Percentiles rank a stretch among this genome's conserved stretches.
These are phyloP conservation scores for Withania somnifera DNA, from an alignment of 305 asterid genomes.

Conservation along the genomic window DNA sequence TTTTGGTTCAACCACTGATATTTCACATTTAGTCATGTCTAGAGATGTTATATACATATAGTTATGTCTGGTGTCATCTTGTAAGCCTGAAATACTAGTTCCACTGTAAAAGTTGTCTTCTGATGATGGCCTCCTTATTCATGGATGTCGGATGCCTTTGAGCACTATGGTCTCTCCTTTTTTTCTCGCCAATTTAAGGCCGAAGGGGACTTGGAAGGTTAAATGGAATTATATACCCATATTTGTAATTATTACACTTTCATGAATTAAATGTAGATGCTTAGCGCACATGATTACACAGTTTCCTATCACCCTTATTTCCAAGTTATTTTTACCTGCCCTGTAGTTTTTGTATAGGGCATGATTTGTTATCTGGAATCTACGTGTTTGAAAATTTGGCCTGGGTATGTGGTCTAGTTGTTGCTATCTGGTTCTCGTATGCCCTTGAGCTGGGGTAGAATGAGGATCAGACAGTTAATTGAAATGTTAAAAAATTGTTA, in stretches of 20 bases:
- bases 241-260: not conserved
- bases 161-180: not conserved
- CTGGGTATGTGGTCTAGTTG: not conserved
- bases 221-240: not conserved
- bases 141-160: not conserved
- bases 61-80: not conserved
- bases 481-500: too few relatives aligned
- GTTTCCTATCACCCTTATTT: not conserved
- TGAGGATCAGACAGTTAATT: not conserved
- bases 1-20: not conserved
- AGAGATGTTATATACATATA: not conserved
- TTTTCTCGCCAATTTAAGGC: not conserved
- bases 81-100: not conserved
- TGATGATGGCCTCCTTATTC: not conserved
- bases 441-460: not conserved
- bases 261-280: not conserved
- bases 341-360: not conserved
- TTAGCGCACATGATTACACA: not conserved
- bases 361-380: not conserved
- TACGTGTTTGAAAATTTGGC: not conserved
- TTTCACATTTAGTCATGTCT: not conserved
- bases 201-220: not conserved
- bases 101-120: not conserved
- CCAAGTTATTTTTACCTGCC: not conserved
- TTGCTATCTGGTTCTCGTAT: not conserved